Evolutionary conservation across 2,329 filamentous ascomycete genomes (phyloP).

Genomic region (Leptographium flavum): DNA sequence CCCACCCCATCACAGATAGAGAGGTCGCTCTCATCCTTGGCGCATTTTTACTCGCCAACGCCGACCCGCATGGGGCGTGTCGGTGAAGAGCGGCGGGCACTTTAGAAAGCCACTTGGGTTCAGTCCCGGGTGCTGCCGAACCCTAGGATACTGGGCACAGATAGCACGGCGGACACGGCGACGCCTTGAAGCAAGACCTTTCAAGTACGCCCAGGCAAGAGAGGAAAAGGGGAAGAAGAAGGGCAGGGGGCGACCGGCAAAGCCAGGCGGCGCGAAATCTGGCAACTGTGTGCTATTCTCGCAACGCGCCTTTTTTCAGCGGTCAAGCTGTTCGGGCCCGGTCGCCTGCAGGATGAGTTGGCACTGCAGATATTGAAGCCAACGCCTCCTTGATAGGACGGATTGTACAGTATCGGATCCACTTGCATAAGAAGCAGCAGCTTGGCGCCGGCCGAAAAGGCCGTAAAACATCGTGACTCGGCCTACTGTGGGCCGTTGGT

Average conservation of each 20-base stretch:
- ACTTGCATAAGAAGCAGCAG: background rate
- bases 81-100: no score
- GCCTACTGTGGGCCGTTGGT: background rate
- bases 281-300: background rate
- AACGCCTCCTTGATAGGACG: background rate
- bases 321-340: background rate
- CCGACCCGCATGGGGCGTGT: background rate
- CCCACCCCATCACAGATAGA: background rate
- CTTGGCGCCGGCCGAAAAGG: background rate
- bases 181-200: no score
- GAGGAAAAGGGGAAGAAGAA: background rate
- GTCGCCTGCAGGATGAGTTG: conserved; percentile 26
- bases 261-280: background rate
- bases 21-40: background rate
- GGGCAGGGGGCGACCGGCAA: background rate
- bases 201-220: no score
- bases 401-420: background rate
- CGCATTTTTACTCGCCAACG: background rate
- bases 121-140: no score
- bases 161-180: no score
- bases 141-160: no score
- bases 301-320: conserved; percentile 1
- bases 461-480: background rate
- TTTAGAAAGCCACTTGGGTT: no score
- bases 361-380: conserved; percentile 11